These are phyloP conservation scores for Pachysandra terminalis DNA, from an alignment of 164 flowering plant species.

Conservation along the genomic window DNA sequence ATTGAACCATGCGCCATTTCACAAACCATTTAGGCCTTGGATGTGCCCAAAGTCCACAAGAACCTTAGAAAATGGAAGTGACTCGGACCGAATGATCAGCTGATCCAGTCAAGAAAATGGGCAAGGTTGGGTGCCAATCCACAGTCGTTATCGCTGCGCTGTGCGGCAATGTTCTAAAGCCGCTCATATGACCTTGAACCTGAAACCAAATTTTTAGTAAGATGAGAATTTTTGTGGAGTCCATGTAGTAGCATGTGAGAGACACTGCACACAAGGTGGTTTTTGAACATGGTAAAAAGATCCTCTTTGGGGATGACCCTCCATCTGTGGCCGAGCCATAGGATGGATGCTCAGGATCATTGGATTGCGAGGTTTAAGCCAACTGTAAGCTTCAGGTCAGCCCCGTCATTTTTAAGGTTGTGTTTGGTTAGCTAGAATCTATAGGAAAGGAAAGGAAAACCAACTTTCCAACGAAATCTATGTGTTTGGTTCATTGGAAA, in stretches of 20 bases:
- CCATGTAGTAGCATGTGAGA: not conserved
- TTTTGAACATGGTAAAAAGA: not conserved
- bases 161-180: constrained; percentile 71
- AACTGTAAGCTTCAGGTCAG: not conserved
- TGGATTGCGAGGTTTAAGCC: not conserved
- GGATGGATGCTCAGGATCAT: not conserved
- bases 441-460: too few species aligned
- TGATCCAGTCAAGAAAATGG: constrained; percentile 88
- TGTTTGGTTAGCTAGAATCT: too few species aligned
- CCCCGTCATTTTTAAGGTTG: not conserved
- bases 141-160: constrained; percentile 79
- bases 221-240: not conserved
- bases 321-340: not conserved
- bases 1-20: too few species aligned
- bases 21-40: too few species aligned
- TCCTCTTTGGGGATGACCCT: not conserved
- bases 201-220: constrained; percentile 13
- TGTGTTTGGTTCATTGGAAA: too few species aligned
- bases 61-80: constrained; percentile 40
- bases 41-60: too few species aligned
- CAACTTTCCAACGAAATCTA: too few species aligned
- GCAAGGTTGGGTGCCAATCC: constrained; percentile 93
- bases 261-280: not conserved
- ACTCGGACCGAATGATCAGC: constrained; percentile 86
- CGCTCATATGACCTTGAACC: constrained; percentile 57